Percentiles rank a stretch among this genome's conserved stretches.
Conservation (phyloP, 495 filamentous ascomycete species). For the Aspergillus campestris region DNA sequence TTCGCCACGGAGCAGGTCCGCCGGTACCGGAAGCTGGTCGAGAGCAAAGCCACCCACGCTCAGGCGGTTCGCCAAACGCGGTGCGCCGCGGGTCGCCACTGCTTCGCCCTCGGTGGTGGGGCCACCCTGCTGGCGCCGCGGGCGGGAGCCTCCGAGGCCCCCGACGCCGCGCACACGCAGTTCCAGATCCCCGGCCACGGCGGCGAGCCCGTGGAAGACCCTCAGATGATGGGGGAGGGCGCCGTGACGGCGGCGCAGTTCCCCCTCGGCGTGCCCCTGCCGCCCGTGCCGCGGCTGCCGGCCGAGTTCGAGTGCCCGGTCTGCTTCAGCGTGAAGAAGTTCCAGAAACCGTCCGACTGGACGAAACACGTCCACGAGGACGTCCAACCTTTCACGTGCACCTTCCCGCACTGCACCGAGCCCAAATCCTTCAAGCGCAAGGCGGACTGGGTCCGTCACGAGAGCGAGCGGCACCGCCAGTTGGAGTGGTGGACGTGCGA, state of each 20-base stretch:
- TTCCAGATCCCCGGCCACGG: conserved; percentile 44
- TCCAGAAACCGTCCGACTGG: conserved; percentile 95
- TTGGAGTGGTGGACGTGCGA: conserved; percentile 91
- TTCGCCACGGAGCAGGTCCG: conserved; percentile 71
- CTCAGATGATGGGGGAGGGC: conserved; percentile 55
- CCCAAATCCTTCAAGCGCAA: conserved; percentile 96
- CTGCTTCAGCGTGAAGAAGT: conserved; percentile 84
- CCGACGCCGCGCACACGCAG: conserved; percentile 37
- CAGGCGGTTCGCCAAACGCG: conserved; percentile 41
- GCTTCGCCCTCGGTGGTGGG: conserved; percentile 55
- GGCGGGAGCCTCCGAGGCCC: conserved; percentile 40
- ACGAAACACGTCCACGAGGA: conserved; percentile 97
- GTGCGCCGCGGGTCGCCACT: conserved; percentile 55
- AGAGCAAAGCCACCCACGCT: conserved; percentile 61
- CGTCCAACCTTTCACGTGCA: conserved; percentile 92
- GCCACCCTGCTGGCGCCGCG: conserved; percentile 40
- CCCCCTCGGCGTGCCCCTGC: conserved; percentile 72
- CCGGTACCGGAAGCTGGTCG: conserved; percentile 73
- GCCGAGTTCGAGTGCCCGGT: conserved; percentile 89
- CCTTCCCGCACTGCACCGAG: conserved; percentile 74
- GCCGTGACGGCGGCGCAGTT: conserved; percentile 63
- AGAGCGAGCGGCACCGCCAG: conserved; percentile 88
- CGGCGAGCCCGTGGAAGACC: conserved; percentile 54
- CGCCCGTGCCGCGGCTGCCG: conserved; percentile 69
- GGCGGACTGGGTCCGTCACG: conserved; percentile 94